Percentiles rank a stretch among this genome's conserved stretches.
These are phyloP conservation scores for Candida pseudofarinosa DNA, from an alignment of 805 yeast species.

Conservation along the genomic window DNA sequence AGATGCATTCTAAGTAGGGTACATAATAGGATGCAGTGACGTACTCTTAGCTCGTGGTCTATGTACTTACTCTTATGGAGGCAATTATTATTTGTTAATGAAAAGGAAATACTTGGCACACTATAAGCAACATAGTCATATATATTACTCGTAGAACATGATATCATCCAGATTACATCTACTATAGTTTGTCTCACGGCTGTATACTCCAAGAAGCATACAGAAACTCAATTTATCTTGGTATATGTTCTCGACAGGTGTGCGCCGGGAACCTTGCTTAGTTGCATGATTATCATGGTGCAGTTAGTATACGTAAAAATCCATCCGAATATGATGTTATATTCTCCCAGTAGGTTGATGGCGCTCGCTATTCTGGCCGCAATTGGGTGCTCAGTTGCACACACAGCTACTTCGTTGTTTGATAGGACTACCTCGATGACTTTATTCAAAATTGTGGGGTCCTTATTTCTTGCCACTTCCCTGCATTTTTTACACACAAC, in stretches of 20 bases:
- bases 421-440: conserved; percentile 1
- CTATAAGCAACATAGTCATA: neutral
- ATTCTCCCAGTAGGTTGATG: conserved; percentile 8
- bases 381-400: conserved; percentile 8
- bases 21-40: neutral
- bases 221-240: neutral
- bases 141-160: neutral
- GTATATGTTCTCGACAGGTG: neutral
- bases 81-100: neutral
- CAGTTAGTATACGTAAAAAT: neutral
- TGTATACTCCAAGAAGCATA: neutral
- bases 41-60: neutral
- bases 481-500: conserved; percentile 5
- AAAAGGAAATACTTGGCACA: neutral
- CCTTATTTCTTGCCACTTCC: conserved; percentile 9
- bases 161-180: neutral
- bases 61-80: neutral
- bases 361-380: conserved; percentile 9
- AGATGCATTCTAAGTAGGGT: neutral
- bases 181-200: neutral
- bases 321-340: conserved; percentile 3
- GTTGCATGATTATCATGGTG: neutral
- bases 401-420: conserved; percentile 3
- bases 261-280: neutral
- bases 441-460: conserved; percentile 7